Base-by-base conservation (phyloP, 768 basidiomycete genomes). In the Agaricus subrufescens region DNA sequence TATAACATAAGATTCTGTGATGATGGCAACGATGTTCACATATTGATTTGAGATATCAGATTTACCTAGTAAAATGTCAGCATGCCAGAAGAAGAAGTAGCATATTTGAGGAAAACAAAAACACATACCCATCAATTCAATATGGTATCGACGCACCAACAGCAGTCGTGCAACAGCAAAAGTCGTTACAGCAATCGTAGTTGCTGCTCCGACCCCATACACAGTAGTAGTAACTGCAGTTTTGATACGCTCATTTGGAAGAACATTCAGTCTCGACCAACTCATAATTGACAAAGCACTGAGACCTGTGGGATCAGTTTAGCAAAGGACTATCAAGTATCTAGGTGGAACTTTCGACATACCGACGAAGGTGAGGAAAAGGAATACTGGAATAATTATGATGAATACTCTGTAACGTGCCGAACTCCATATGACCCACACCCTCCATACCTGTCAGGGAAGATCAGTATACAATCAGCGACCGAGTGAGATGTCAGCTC, bases 351-450 rank as follows among this genome's bases (percentile, higher is more conserved):
- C 14, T 25, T 1, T 26, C n/a, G 9, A 27, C 52, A 7, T n/a
- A 46, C 52, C 43, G 2, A 38, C n/a, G 37, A 37, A 54, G 6
- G 43, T 31, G 19, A 54, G 2, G 19, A 46, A 39, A 14, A 54
- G 25, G 0, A 54, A 5, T 7, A 46, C 10, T 7, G 52, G 34
- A 7, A 38, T 9, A 2, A 14, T 3, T 3, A n/a, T 27, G 26
- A 54, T 38, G 10, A 37, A 14, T 12, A 26, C 3, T 2, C 44
- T 43, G 38, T 46, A 54, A 5, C 34, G 52, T 46, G 44, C 37
- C 26, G 14, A 23, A 46, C 31, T 46, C 52, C 52, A 54, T 4
- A 54, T 38, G 7, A 54, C 15, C 52, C 52, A 46, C n/a, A 39
- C 45, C 4, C 52, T 43, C 44, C 44, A 46, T 0, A 46, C 26